A percentile compares a stretch with the other conserved stretches of the same genome.
These are phyloP conservation scores for Ulmus americana DNA, from an alignment of 331 rosid species.

Conservation along the genomic window DNA sequence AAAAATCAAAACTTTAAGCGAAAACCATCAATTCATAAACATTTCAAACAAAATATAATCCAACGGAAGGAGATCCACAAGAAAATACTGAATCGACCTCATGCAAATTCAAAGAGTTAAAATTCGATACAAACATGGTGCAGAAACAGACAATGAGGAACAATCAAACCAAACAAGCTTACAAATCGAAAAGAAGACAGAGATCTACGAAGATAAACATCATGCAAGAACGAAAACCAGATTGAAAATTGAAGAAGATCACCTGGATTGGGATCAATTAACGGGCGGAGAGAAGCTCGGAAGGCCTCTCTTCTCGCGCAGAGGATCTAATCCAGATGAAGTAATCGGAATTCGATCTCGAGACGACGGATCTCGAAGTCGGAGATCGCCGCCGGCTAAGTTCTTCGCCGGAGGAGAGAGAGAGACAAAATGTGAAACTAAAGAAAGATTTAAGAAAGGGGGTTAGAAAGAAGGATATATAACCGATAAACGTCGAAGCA, in stretches of 20 bases:
- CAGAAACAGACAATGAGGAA: neutral
- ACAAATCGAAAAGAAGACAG: neutral
- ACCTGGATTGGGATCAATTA: neutral
- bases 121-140: no score
- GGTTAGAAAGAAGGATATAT: neutral
- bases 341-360: no score
- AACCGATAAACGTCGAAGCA: neutral
- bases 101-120: neutral
- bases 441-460: neutral
- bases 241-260: neutral
- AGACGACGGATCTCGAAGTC: neutral
- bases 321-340: no score
- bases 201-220: neutral
- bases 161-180: neutral
- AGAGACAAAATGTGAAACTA: neutral
- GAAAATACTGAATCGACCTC: neutral
- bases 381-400: slow-evolving; percentile 12
- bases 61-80: neutral
- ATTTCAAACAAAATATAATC: neutral
- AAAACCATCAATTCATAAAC: neutral
- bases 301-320: no score
- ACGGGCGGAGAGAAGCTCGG: neutral
- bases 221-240: neutral
- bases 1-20: neutral
- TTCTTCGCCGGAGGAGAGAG: slow-evolving; percentile 38